Base-by-base conservation (phyloP, 495 filamentous ascomycete genomes). In the Talaromyces nanjingensis region DNA sequence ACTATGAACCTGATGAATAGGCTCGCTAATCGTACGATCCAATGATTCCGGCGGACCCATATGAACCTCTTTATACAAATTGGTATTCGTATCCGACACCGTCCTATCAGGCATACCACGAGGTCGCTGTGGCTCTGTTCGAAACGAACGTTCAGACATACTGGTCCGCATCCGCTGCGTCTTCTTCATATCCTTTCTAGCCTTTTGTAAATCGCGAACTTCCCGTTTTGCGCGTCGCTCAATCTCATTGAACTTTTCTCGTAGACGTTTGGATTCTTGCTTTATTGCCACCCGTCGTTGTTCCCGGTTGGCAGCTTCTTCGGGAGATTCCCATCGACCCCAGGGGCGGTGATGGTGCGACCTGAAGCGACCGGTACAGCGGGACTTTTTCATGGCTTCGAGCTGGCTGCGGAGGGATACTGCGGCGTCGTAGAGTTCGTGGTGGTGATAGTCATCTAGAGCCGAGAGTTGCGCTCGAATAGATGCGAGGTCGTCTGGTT, bases 251-350 rank as follows among this genome's bases (percentile, higher is more conserved):
- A 81, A 79, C 6, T 74, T 76, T 54, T 79, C 74, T 33, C 67
- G 69, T 6, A 76, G 76, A 16, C 72, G 70, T 1, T 71, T 71
- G 59, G 75, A 70, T 64, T 81, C 78, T 37, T 77, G 76, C 57
- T 75, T 80, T 53, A 76, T 68, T 2, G 71, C 71, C 6, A 67
- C 70, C 18, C 67, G 67, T n/a, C 77, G 74, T 0, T 66, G 65
- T 25, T 67, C 65, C 18, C 73, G 72, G 7, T 71, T 72, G 45
- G 74, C 68, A 11, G 74, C 72, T 45, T 76, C 71, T 18, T 75
- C 72, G 1, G 78, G 76, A 0, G 73, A 75, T 45, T 79, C 76
- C 76, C 76, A 78, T 24, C 76, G 71, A 3, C 76, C 72, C 74
- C 76, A 75, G 52, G 74, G 14, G 0, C 62, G 24, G 24, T 20